Percentiles rank a stretch among this genome's conserved stretches.
These are phyloP conservation scores for Pichia pseudocactophila DNA, from an alignment of 805 yeast species.

Conservation along the genomic window DNA sequence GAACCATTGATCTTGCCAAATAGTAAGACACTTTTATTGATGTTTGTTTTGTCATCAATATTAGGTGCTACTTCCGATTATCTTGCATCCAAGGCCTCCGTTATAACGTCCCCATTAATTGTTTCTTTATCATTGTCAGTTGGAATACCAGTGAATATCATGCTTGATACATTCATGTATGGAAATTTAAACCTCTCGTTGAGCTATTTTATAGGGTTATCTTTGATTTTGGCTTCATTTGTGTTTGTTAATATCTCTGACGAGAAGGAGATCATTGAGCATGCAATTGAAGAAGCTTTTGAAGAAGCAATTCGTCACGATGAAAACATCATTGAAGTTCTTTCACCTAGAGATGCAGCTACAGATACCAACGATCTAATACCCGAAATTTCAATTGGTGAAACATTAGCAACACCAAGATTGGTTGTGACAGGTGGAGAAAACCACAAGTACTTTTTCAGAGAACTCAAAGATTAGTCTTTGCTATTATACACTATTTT, in stretches of 20 bases:
- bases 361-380: constrained; percentile 26
- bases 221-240: constrained; percentile 38
- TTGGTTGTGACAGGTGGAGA: constrained; percentile 28
- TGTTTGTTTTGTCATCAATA: constrained; percentile 34
- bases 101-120: constrained; percentile 45
- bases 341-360: constrained; percentile 29
- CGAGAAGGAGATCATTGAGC: constrained; percentile 37
- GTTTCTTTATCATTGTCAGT: constrained; percentile 43
- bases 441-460: constrained; percentile 27
- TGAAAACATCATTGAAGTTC: constrained; percentile 36
- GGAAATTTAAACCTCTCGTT: constrained; percentile 25
- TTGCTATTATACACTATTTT: neutral
- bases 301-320: constrained; percentile 40
- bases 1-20: constrained; percentile 38
- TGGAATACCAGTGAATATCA: constrained; percentile 43
- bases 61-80: constrained; percentile 43
- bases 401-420: constrained; percentile 14
- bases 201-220: constrained; percentile 38
- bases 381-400: constrained; percentile 27
- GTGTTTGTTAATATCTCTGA: constrained; percentile 37
- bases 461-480: constrained; percentile 16
- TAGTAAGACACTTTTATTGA: constrained; percentile 25
- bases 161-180: constrained; percentile 35
- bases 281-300: constrained; percentile 39
- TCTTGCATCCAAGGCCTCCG: constrained; percentile 40